Base-by-base conservation (phyloP, 495 filamentous ascomycete genomes). In the Talaromyces borbonicus region DNA sequence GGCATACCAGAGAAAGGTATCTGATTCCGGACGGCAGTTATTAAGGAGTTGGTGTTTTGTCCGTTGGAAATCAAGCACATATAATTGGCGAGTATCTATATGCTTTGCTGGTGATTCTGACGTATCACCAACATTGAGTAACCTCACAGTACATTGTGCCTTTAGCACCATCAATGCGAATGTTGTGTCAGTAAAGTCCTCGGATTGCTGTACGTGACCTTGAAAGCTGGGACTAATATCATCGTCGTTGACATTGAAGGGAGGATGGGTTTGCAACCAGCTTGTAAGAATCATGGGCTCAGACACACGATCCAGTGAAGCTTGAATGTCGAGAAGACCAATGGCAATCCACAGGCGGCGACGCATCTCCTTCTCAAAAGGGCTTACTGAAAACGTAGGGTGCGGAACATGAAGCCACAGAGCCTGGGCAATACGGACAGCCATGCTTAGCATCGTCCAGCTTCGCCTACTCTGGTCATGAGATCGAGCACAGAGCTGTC, bases 391-490 rank as follows among this genome's bases (percentile, higher is more conserved):
- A 25, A 69, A 67, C 11, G 63, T 56, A 3, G 63, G 60, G 2
- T 61, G 53, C 6, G 51, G 15, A 16, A 59, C 62, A 47, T 87
- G 78, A 18, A 87, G 70, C 16, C 73, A 82, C 16, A 85, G 61
- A 8, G 80, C 73, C 55, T 85, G 81, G 1, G 74, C 80, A 22
- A 84, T 75, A 37, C 83, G 74, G 3, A 86, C 72, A 0, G 75
- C 79, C 31, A 87, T 73, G 18, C 78, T 77, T 1, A 81, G 71
- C 54, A 86, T 68, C 38, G 73, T 78, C 73, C 74, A 78, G 7
- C 59, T 53, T 29, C 62, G 54, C 37, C 62, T 57, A 39, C 55
- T 63, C 49, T 58, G 59, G 30, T 65, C 55, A 65, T 73, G 52
- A 41, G 59, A 48, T 51, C 62, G 52, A 9, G 60, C 52, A 1